A percentile compares a stretch with the other conserved stretches of the same genome.
Conservation (phyloP, 345 rosid species). For the Cardamine resedifolia region DNA sequence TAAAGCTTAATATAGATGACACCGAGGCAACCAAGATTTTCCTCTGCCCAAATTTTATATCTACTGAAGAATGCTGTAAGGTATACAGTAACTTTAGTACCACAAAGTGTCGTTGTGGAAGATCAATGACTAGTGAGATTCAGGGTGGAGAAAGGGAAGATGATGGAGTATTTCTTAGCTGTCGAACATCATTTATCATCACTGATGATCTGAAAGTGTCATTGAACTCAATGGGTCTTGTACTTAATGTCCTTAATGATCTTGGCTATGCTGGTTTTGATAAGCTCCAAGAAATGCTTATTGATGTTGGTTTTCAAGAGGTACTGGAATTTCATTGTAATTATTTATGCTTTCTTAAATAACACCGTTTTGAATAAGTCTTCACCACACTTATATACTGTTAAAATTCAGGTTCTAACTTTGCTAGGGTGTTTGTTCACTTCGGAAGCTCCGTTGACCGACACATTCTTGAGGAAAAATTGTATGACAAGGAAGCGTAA, state of each 20-base stretch:
- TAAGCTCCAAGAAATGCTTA: slow-evolving; percentile 1
- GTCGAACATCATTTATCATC: slow-evolving; percentile 28
- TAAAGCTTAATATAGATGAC: slow-evolving; percentile 12
- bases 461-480: slow-evolving; percentile 24
- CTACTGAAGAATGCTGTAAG: not conserved
- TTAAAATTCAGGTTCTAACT: slow-evolving; percentile 10
- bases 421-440: slow-evolving; percentile 18
- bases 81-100: not conserved
- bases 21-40: slow-evolving; percentile 21
- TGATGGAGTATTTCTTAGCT: slow-evolving; percentile 20
- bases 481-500: not conserved
- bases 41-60: not conserved
- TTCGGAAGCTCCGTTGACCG: slow-evolving; percentile 28
- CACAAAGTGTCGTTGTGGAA: slow-evolving; percentile 14
- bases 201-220: slow-evolving; percentile 33
- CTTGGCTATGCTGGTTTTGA: slow-evolving; percentile 29
- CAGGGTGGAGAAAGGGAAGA: not conserved
- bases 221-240: slow-evolving; percentile 24
- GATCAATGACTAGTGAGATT: not conserved
- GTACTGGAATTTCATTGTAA: not conserved
- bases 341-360: not conserved
- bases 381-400: not conserved
- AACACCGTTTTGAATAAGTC: not conserved
- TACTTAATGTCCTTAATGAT: slow-evolving; percentile 13
- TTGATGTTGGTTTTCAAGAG: slow-evolving; percentile 35